Evolutionary conservation across 805 yeast genomes (phyloP).

Genomic region (Pichia nakasei): DNA sequence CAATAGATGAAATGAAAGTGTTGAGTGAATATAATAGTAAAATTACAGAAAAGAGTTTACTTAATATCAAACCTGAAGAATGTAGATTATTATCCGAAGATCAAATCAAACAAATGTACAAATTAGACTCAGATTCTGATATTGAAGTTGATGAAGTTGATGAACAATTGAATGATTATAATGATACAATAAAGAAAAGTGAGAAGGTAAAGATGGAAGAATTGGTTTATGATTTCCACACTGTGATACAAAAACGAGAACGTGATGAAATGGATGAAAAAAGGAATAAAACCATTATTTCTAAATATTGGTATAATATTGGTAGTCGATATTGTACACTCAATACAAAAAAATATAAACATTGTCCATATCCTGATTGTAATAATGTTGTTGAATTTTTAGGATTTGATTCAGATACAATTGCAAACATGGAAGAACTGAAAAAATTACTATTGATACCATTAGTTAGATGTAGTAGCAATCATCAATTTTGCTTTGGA

Average conservation of each 20-base stretch:
- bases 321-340: slow-evolving; percentile 46
- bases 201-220: slow-evolving; percentile 4
- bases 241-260: slow-evolving; percentile 15
- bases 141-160: slow-evolving; percentile 4
- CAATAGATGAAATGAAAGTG: slow-evolving; percentile 32
- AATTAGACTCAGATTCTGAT: slow-evolving; percentile 4
- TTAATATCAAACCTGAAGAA: background rate
- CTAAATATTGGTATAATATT: slow-evolving; percentile 34
- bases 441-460: slow-evolving; percentile 37
- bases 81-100: slow-evolving; percentile 11
- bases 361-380: slow-evolving; percentile 89
- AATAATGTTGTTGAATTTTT: slow-evolving; percentile 38
- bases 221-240: slow-evolving; percentile 17
- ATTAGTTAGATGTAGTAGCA: slow-evolving; percentile 55
- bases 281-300: slow-evolving; percentile 21
- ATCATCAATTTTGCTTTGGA: slow-evolving; percentile 68
- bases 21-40: slow-evolving; percentile 18
- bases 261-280: slow-evolving; percentile 15
- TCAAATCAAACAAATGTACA: slow-evolving; percentile 16
- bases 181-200: background rate
- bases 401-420: slow-evolving; percentile 26
- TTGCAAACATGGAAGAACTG: slow-evolving; percentile 21
- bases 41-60: background rate
- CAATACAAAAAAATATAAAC: slow-evolving; percentile 39
- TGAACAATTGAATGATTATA: background rate